phyloP scores from a whole-genome alignment of 2,329 filamentous ascomycete genomes.

The Metarhizium robertsii region DNA sequence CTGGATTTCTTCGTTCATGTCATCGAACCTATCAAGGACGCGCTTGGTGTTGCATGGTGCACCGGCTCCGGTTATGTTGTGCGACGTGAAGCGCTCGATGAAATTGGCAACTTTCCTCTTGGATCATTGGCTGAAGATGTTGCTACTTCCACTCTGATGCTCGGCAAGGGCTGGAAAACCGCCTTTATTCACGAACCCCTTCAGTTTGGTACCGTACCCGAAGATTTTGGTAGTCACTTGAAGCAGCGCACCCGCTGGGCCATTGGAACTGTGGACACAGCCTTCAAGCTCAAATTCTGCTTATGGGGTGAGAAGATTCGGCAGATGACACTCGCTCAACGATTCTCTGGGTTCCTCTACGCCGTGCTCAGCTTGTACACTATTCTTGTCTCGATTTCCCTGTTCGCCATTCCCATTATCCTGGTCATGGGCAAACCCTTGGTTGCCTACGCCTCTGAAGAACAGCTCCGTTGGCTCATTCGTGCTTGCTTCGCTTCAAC shows the following conservation, averaged over 20 bases:
- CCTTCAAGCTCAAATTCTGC: slow-evolving; percentile 51
- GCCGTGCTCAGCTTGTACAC: slow-evolving; percentile 46
- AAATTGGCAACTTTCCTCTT: slow-evolving; percentile 53
- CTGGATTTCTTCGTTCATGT: slow-evolving; percentile 50
- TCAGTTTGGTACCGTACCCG: slow-evolving; percentile 51
- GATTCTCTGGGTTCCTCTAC: slow-evolving; percentile 50
- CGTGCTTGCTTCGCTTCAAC: slow-evolving; percentile 43
- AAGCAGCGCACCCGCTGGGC: slow-evolving; percentile 50
- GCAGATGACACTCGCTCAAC: slow-evolving; percentile 45
- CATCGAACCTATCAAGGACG: slow-evolving; percentile 39
- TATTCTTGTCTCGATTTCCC: slow-evolving; percentile 41
- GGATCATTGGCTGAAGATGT: slow-evolving; percentile 53
- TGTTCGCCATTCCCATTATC: slow-evolving; percentile 51
- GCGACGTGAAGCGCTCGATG: slow-evolving; percentile 48
- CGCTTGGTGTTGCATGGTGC: slow-evolving; percentile 50
- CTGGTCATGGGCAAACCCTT: slow-evolving; percentile 46
- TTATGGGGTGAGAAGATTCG: slow-evolving; percentile 43
- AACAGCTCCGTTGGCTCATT: slow-evolving; percentile 50
- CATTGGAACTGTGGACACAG: slow-evolving; percentile 47
- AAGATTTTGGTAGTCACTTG: slow-evolving; percentile 44
- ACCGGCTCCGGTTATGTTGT: slow-evolving; percentile 55
- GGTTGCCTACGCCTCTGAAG: slow-evolving; percentile 42
- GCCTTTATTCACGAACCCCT: slow-evolving; percentile 50
- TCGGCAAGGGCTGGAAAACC: slow-evolving; percentile 53
- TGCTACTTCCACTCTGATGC: slow-evolving; percentile 47